These are phyloP conservation scores for Fusarium goolgardi DNA, from an alignment of 2,329 filamentous ascomycete species.

Conservation along the genomic window DNA sequence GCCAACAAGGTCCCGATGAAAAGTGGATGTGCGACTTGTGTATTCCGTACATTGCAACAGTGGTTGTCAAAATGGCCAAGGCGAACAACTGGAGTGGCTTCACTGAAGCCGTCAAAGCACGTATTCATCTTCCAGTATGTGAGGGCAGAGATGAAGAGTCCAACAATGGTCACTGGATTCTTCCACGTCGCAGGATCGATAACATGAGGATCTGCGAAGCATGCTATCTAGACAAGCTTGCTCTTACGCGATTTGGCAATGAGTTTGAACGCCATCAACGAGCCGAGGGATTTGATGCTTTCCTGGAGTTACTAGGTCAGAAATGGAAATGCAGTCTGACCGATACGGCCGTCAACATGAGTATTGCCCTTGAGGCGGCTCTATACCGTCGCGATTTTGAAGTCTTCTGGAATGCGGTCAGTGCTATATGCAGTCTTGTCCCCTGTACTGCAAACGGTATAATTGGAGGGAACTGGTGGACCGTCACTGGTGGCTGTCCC, in stretches of 20 bases:
- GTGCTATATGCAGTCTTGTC: conserved; percentile 36
- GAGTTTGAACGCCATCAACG: conserved; percentile 45
- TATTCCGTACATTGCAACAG: conserved; percentile 43
- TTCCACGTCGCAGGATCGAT: conserved; percentile 41
- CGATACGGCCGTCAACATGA: conserved; percentile 37
- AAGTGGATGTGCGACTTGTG: conserved; percentile 52
- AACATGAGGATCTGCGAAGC: conserved; percentile 50
- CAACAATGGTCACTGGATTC: conserved; percentile 46
- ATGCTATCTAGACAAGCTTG: conserved; percentile 53
- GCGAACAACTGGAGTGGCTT: conserved; percentile 50
- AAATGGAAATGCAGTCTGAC: conserved; percentile 46
- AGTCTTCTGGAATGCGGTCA: conserved; percentile 46
- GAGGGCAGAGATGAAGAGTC: conserved; percentile 45
- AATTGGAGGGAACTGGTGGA: conserved; percentile 52
- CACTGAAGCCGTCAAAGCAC: conserved; percentile 34
- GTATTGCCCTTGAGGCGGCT: conserved; percentile 45
- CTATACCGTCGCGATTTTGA: conserved; percentile 43
- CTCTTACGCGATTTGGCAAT: conserved; percentile 44
- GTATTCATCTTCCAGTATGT: conserved; percentile 46
- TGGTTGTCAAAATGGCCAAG: conserved; percentile 33
- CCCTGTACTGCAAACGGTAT: conserved; percentile 49
- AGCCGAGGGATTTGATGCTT: conserved; percentile 40
- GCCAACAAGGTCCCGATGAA: conserved; percentile 43
- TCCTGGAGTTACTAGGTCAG: conserved; percentile 38
- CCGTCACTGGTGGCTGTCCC: conserved; percentile 39